These are phyloP conservation scores for Gyrodon tennesseensis DNA, from an alignment of 1,284 basidiomycete species.

Conservation along the genomic window DNA sequence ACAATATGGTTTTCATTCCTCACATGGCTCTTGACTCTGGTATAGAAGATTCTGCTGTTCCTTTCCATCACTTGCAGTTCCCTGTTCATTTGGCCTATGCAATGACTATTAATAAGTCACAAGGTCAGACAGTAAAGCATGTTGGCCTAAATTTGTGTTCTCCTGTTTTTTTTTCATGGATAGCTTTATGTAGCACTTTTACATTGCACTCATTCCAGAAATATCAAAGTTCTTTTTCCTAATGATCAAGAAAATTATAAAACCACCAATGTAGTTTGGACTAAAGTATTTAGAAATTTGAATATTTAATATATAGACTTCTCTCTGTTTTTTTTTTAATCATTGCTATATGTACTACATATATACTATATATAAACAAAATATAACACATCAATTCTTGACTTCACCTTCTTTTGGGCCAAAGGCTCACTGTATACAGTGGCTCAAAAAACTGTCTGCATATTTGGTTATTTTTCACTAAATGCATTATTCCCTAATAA, in stretches of 20 bases:
- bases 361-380: no score
- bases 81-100: not conserved
- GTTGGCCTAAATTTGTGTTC: constrained; percentile 3
- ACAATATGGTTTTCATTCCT: not conserved
- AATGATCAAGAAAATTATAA: not conserved
- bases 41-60: not conserved
- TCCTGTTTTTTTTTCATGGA: not conserved
- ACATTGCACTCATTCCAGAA: not conserved
- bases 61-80: not conserved
- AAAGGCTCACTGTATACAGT: no score
- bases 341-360: no score
- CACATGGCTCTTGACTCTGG: not conserved
- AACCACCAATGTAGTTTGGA: not conserved
- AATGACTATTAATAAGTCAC: constrained; percentile 7
- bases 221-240: constrained; percentile 3
- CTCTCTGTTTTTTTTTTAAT: no score
- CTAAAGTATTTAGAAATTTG: not conserved
- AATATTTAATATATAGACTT: not conserved
- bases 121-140: constrained; percentile 24
- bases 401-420: no score
- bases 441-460: no score
- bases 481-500: no score
- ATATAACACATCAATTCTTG: no score
- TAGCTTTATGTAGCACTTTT: not conserved
- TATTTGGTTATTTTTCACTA: no score